Conservation (phyloP, 345 rosid genomes). For the Euphorbia pulcherrima region DNA sequence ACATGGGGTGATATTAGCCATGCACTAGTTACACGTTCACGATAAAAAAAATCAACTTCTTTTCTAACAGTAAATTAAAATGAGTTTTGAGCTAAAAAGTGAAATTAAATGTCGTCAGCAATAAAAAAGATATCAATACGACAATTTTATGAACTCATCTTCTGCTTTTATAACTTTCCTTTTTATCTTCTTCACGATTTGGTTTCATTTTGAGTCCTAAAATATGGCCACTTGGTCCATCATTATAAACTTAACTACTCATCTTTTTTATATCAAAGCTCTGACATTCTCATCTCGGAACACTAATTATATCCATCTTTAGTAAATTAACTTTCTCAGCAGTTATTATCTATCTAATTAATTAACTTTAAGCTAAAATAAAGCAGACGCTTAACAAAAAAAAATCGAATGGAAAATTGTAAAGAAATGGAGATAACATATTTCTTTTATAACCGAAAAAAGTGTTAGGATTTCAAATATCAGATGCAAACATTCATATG, state of each 20-base stretch:
- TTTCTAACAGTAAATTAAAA: too few relatives aligned
- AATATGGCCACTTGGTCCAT: slow-evolving; percentile 10
- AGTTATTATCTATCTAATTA: too few relatives aligned
- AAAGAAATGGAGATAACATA: too few relatives aligned
- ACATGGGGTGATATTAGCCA: slow-evolving; percentile 6
- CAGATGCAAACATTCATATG: too few relatives aligned
- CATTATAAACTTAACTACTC: not conserved
- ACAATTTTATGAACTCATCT: slow-evolving; percentile 3
- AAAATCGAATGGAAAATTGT: too few relatives aligned
- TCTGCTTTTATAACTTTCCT: not conserved
- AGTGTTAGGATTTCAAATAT: too few relatives aligned
- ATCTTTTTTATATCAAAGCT: not conserved
- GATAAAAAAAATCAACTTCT: not conserved
- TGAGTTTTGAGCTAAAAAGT: not conserved
- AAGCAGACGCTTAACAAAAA: too few relatives aligned
- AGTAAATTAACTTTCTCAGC: too few relatives aligned
- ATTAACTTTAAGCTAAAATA: too few relatives aligned
- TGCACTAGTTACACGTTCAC: not conserved
- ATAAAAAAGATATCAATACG: not conserved
- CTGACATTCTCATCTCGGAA: slow-evolving; percentile 11
- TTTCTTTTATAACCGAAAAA: too few relatives aligned
- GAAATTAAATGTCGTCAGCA: not conserved
- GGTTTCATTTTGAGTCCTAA: not conserved
- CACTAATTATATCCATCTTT: slow-evolving; percentile 4
- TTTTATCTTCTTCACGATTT: not conserved